Base-by-base conservation (phyloP, 2,329 filamentous ascomycete genomes). In the Ophiocordyceps camponoti-leonardi region DNA sequence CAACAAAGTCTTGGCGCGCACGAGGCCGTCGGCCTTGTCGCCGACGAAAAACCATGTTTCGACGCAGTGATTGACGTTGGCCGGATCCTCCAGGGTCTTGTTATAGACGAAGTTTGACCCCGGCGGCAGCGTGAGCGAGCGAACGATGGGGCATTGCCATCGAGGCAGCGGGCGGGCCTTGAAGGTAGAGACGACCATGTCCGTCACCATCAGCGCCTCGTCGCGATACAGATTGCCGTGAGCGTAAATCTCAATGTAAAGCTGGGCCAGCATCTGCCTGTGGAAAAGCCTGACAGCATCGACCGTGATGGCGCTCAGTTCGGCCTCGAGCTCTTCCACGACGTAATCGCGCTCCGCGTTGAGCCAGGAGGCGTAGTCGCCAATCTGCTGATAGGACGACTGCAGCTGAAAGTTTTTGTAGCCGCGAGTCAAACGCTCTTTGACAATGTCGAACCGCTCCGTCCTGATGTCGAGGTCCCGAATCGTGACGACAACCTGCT, bases 191-290 rank as follows among this genome's bases (percentile, higher is more conserved):
- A 93, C 85, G 23, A 95, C 73, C 54, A 94, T 73, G 51, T 92
- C 79, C 0, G 86, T 90, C 58, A 94, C 73, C 58, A 81, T 83
- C 46, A 95, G 68, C 0, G 86, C 87, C 57, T 98, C 92, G 59
- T 94, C 86, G 64, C 88, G 93, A 68, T 94, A 87, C 46, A 98
- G 61, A 61, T 98, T 98, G 45, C 92, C 92, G 55, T 95, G 88
- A 0, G 81, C 83, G 47, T 94, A 75, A 3, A 87, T 73, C 61
- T 98, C 92, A 50, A 95, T 81, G 55, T 94, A 83, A 52, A 90
- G 72, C 58, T 96, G 87, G 13, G 77, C 73, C 40, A 96, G 70
- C 42, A 94, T 67, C 54, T 92, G 81, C 41, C 82, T 83, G 59
- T 82, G 83, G 65, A 94, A 94, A 7, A 72, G 66, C 43, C 79